A percentile compares a stretch with the other conserved stretches of the same genome.
These are phyloP conservation scores for Yamadazyma oceani DNA, from an alignment of 1,139 yeast genomes.

Conservation along the genomic window DNA sequence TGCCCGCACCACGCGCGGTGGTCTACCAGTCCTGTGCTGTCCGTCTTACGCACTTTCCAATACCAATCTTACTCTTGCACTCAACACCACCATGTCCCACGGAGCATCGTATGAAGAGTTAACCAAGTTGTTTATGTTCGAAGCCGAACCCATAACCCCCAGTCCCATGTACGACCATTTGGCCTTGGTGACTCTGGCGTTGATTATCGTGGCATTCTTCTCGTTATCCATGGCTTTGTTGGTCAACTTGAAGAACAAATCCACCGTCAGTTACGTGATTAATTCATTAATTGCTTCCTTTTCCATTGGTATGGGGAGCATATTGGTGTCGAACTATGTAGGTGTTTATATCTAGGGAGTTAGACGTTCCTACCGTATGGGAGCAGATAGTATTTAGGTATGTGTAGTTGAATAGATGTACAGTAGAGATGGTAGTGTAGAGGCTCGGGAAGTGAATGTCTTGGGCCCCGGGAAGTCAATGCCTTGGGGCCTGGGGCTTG, in stretches of 20 bases:
- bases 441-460: too few relatives aligned
- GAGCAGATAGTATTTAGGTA: too few relatives aligned
- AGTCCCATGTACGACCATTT: constrained; percentile 16
- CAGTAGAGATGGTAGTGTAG: too few relatives aligned
- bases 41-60: too few relatives aligned
- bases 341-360: constrained; percentile 40
- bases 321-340: constrained; percentile 41
- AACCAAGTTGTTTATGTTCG: constrained; percentile 22
- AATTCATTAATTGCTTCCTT: constrained; percentile 39
- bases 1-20: too few relatives aligned
- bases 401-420: too few relatives aligned
- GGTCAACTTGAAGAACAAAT: constrained; percentile 34
- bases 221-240: constrained; percentile 39
- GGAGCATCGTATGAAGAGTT: constrained; percentile 36
- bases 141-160: constrained; percentile 27
- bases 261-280: constrained; percentile 27
- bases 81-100: constrained; percentile 18
- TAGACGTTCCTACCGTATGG: too few relatives aligned
- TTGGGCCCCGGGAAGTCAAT: too few relatives aligned
- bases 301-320: constrained; percentile 39
- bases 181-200: constrained; percentile 20
- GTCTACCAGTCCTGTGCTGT: too few relatives aligned
- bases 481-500: too few relatives aligned
- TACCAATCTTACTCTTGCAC: too few relatives aligned
- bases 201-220: constrained; percentile 33